These are phyloP conservation scores for Tulasnella sp. DNA, from an alignment of 768 basidiomycete species.

Conservation along the genomic window DNA sequence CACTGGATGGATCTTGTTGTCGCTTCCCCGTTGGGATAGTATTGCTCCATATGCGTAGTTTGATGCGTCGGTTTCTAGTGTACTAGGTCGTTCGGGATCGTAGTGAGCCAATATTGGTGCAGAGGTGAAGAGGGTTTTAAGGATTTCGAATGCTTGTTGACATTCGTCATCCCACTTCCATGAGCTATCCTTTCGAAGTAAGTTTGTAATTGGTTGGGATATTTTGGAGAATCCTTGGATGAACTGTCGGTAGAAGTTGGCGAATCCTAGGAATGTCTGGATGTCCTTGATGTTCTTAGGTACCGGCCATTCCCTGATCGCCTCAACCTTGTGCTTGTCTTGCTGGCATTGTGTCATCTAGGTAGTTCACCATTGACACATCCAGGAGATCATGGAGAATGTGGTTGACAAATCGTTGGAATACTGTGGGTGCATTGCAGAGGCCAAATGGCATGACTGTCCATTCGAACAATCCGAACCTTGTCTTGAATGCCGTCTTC, in stretches of 20 bases:
- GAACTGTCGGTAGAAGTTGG: conserved; percentile 22
- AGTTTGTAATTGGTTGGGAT: conserved; percentile 10
- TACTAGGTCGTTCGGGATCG: background rate
- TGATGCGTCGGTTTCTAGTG: background rate
- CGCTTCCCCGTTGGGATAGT: background rate
- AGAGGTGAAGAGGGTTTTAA: conserved; percentile 13
- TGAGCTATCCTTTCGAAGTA: background rate
- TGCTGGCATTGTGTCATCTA: conserved; percentile 21
- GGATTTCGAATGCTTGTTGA: background rate
- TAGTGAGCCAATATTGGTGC: conserved; percentile 3
- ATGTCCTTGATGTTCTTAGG: conserved; percentile 16
- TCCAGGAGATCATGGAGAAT: conserved; percentile 17
- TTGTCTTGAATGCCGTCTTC: conserved; percentile 27
- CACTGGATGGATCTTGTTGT: conserved; percentile 5
- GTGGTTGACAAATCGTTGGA: conserved; percentile 20
- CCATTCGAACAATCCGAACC: conserved; percentile 18
- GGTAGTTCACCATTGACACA: conserved; percentile 14
- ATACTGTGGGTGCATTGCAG: conserved; percentile 19
- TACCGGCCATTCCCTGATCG: conserved; percentile 15
- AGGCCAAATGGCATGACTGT: conserved; percentile 21
- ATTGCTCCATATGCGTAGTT: conserved; percentile 1
- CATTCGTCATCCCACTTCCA: background rate
- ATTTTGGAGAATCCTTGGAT: conserved; percentile 17
- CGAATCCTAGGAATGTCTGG: conserved; percentile 20
- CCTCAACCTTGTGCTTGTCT: conserved; percentile 8